These are phyloP conservation scores for Cryphonectria radicalis DNA, from an alignment of 2,329 filamentous ascomycete genomes.

Conservation along the genomic window DNA sequence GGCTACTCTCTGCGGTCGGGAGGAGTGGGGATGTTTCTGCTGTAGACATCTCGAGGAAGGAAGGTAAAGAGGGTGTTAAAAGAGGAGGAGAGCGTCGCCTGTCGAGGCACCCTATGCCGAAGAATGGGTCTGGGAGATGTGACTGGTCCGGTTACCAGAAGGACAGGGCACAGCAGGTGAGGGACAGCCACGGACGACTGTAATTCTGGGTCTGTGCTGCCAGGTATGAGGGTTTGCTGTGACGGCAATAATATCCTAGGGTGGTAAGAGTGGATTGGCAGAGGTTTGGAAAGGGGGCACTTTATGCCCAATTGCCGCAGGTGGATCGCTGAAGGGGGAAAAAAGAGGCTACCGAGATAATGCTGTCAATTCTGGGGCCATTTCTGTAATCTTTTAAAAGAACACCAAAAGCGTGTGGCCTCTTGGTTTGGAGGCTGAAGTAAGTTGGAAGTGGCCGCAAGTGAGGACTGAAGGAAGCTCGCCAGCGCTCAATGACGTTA, in stretches of 20 bases:
- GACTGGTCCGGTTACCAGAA: neutral
- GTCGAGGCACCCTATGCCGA: neutral
- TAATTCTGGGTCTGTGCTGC: neutral
- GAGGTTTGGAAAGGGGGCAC: conserved; percentile 15
- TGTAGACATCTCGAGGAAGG: conserved; percentile 22
- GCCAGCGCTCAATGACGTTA: conserved; percentile 12
- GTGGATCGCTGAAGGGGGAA: neutral
- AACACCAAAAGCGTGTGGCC: neutral
- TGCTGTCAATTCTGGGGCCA: conserved; percentile 5
- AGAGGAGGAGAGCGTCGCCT: neutral
- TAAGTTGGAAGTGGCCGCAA: neutral
- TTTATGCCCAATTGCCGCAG: neutral
- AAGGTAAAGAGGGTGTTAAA: neutral
- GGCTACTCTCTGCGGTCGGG: conserved; percentile 36
- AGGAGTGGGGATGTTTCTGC: conserved; percentile 34
- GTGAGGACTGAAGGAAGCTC: conserved; percentile 13
- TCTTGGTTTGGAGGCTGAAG: neutral
- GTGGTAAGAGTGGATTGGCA: conserved; percentile 9
- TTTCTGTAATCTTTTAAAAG: neutral
- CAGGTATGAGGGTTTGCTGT: conserved; percentile 3
- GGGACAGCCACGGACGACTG: neutral
- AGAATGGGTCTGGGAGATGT: neutral
- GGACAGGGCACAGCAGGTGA: conserved; percentile 1
- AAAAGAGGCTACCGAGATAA: conserved; percentile 7
- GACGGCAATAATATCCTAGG: conserved; percentile 8